A percentile compares a stretch with the other conserved stretches of the same genome.
These are phyloP conservation scores for Mycena kentingensis DNA, from an alignment of 768 basidiomycete genomes.

Conservation along the genomic window DNA sequence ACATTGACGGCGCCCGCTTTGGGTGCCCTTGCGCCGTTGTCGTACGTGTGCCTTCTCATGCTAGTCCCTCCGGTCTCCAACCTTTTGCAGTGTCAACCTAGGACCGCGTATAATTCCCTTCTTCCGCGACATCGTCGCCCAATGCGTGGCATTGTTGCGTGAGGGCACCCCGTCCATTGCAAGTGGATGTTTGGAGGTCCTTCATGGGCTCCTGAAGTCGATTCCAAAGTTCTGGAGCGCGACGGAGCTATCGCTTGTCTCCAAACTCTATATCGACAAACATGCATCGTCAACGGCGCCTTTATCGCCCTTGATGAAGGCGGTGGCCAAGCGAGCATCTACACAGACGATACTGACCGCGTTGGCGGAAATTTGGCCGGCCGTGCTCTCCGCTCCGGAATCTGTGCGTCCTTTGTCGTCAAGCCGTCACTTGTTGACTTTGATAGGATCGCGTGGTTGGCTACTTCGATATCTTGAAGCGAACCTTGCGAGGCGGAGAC, in stretches of 20 bases:
- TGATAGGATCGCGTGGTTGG: slow-evolving; percentile 36
- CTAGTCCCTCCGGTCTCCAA: slow-evolving; percentile 11
- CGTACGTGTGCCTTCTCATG: slow-evolving; percentile 45
- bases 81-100: slow-evolving; percentile 58
- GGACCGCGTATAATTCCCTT: slow-evolving; percentile 88
- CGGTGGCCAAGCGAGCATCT: slow-evolving; percentile 69
- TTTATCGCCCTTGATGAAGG: slow-evolving; percentile 55
- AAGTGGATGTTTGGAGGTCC: slow-evolving; percentile 46
- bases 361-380: slow-evolving; percentile 59
- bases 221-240: slow-evolving; percentile 84
- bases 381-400: slow-evolving; percentile 33
- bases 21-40: slow-evolving; percentile 57
- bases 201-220: slow-evolving; percentile 69
- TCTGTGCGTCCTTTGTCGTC: slow-evolving; percentile 33
- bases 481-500: slow-evolving; percentile 63
- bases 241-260: slow-evolving; percentile 56
- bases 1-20: slow-evolving; percentile 46
- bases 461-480: slow-evolving; percentile 72
- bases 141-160: slow-evolving; percentile 52
- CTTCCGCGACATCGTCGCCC: slow-evolving; percentile 69
- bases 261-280: slow-evolving; percentile 57
- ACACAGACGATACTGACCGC: slow-evolving; percentile 68
- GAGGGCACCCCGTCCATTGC: slow-evolving; percentile 36
- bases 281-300: slow-evolving; percentile 36
- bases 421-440: slow-evolving; percentile 21